Evolutionary conservation across 257 asterid species (phyloP).

Genomic region (Paraleonurus japonicus): DNA sequence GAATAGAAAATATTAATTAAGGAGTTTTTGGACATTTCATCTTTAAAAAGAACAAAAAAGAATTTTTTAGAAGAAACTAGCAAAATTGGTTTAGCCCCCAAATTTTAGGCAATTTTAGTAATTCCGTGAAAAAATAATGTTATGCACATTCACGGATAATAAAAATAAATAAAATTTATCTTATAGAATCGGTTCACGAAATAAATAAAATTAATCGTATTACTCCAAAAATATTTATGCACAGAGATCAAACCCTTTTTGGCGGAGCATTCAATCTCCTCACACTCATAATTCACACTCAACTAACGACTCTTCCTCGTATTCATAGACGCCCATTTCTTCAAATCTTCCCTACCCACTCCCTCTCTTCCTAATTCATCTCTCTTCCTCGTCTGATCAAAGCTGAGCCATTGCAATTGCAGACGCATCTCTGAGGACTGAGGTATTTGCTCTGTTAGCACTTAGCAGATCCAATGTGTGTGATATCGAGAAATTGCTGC

Average conservation of each 20-base stretch:
- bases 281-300: not conserved
- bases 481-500: not conserved
- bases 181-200: too few species aligned
- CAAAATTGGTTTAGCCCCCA: too few species aligned
- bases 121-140: too few species aligned
- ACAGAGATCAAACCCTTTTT: not conserved
- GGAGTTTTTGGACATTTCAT: too few species aligned
- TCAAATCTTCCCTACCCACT: slow-evolving; percentile 23
- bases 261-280: slow-evolving; percentile 35
- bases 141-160: too few species aligned
- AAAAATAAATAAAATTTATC: too few species aligned
- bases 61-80: too few species aligned
- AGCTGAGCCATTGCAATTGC: slow-evolving; percentile 8
- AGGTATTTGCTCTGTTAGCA: slow-evolving; percentile 26
- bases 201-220: too few species aligned
- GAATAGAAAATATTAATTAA: too few species aligned
- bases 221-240: too few species aligned
- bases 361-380: slow-evolving; percentile 12
- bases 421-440: slow-evolving; percentile 23
- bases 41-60: too few species aligned
- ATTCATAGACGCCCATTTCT: slow-evolving; percentile 39
- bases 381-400: not conserved
- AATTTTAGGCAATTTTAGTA: too few species aligned
- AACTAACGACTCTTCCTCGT: slow-evolving; percentile 33
- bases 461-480: slow-evolving; percentile 19